phyloP scores from a whole-genome alignment of 345 rosid genomes.

The Melastoma malabathricum region DNA sequence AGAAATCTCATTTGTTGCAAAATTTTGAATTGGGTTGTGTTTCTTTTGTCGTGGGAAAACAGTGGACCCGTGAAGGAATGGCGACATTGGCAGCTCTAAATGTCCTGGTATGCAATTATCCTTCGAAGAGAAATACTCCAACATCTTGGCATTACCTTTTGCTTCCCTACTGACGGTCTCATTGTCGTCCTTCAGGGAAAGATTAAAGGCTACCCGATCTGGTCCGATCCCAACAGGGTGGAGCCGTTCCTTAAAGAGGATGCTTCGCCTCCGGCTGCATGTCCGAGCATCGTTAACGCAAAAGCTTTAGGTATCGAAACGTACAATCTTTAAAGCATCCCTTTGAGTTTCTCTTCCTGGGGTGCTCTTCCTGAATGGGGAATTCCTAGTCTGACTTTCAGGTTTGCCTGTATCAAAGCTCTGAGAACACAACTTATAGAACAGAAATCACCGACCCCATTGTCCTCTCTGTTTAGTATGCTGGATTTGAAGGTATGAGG shows the following conservation, averaged over 20 bases:
- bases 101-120: slow-evolving; percentile 44
- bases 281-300: slow-evolving; percentile 84
- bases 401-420: slow-evolving; percentile 82
- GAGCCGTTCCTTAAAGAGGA: slow-evolving; percentile 76
- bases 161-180: not conserved
- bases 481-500: too few relatives aligned
- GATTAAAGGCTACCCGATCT: slow-evolving; percentile 80
- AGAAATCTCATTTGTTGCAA: not conserved
- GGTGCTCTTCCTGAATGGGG: not conserved
- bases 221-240: slow-evolving; percentile 64
- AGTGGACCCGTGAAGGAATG: slow-evolving; percentile 99
- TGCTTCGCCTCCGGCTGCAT: slow-evolving; percentile 67
- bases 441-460: too few relatives aligned
- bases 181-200: slow-evolving; percentile 37
- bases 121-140: too few relatives aligned
- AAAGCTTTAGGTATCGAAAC: slow-evolving; percentile 50
- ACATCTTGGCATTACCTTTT: too few relatives aligned
- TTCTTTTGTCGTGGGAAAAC: slow-evolving; percentile 4
- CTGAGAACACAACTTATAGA: slow-evolving; percentile 12
- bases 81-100: slow-evolving; percentile 89
- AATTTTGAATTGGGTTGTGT: not conserved
- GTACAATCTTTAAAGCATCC: not conserved
- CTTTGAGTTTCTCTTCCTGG: not conserved
- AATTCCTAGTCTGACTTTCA: slow-evolving; percentile 15
- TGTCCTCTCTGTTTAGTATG: too few relatives aligned